Evolutionary conservation across 331 rosid genomes (phyloP), one percentile per base, ranked within the genome.

Genomic region (Malus hybrid): DNA sequence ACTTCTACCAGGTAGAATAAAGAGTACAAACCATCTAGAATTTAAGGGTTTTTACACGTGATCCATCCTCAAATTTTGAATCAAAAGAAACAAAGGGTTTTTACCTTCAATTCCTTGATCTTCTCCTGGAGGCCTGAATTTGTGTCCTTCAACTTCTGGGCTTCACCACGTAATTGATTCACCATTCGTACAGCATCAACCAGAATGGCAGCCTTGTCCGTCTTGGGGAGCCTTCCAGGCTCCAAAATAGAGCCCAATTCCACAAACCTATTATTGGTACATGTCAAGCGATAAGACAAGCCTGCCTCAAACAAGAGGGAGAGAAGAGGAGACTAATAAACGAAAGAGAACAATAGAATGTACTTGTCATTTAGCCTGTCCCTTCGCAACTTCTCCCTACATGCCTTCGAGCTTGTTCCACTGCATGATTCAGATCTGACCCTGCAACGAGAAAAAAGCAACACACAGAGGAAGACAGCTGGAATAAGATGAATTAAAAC

Each of bases 341-440:
- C 15, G 7, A 50, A 32, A 4, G 44, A 63, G 39, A 80, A 28
- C 20, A 33, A 64, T 32, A 32, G 9, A 39, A 14, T 12, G 39
- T 89, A 95, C 99, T 92, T 95, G 91, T 95, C 99, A 14, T 95
- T 95, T 76, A 95, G 97, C 84, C 85, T 89, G 77, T 92, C 99
- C 85, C 99, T 95, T 33, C 99, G 90, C 86, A 86, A 72, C 93
- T 95, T 95, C 88, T 95, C 99, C 79, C 99, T 82, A 79, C 97
- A 92, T 14, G 99, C 99, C 88, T 95, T 95, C 22, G 97, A 89
- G 88, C 91, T 92, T 66, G 97, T 68, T 71, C 85, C 84, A 84
- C 86, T 60, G 70, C 86, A 73, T 9, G 90, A 83, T 75, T 95
- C 99, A 52, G 92, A 70, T 81, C 97, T 84, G 54, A 81, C 93